Conservation (phyloP, 2,329 filamentous ascomycete species). For the Stachybotrys chartarum region DNA sequence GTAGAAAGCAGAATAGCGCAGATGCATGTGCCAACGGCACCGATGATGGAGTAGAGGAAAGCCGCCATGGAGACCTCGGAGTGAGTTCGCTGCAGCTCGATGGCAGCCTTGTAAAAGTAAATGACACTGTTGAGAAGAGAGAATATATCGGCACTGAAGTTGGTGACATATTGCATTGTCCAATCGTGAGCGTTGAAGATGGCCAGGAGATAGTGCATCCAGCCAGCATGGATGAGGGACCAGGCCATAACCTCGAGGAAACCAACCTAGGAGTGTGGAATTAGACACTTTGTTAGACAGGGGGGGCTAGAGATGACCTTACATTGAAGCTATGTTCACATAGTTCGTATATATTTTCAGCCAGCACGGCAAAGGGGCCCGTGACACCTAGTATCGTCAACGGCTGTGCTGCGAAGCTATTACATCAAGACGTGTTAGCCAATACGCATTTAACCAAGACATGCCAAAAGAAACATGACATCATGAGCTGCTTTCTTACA, state of each 20-base stretch:
- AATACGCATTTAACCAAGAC: background rate
- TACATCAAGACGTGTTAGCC: background rate
- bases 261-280: conserved; percentile 31
- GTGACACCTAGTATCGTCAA: conserved; percentile 60
- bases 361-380: conserved; percentile 59
- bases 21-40: conserved; percentile 55
- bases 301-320: conserved; percentile 7
- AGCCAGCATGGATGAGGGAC: conserved; percentile 57
- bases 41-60: conserved; percentile 59
- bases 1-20: conserved; percentile 55
- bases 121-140: conserved; percentile 60
- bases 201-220: conserved; percentile 58
- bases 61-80: conserved; percentile 49
- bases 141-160: conserved; percentile 60
- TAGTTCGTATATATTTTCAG: conserved; percentile 56
- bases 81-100: conserved; percentile 56
- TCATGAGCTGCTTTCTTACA: conserved; percentile 30
- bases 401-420: conserved; percentile 50
- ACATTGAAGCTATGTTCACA: conserved; percentile 49
- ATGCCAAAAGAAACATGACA: background rate
- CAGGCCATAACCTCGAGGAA: conserved; percentile 64
- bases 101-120: conserved; percentile 61
- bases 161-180: conserved; percentile 65
- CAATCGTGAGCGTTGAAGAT: conserved; percentile 63
- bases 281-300: background rate